Evolutionary conservation across 495 filamentous ascomycete genomes (phyloP).

Genomic region (Neurospora africana): DNA sequence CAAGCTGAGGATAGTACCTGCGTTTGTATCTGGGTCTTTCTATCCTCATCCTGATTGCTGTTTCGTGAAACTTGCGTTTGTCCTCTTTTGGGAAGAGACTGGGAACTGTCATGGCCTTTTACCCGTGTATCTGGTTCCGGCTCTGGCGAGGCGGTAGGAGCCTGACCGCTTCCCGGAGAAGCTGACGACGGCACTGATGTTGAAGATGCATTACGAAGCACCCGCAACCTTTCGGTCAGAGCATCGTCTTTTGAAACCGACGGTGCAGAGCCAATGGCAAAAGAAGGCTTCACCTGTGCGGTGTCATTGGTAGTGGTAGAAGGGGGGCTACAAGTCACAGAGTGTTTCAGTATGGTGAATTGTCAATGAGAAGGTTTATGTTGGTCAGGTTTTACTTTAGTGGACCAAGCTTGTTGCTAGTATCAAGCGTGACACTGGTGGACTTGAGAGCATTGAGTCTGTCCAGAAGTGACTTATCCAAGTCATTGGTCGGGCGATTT

Average conservation of each 20-base stretch:
- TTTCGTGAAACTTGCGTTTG: neutral
- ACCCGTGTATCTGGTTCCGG: neutral
- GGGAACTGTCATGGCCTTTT: neutral
- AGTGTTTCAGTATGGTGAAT: neutral
- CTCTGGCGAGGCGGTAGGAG: neutral
- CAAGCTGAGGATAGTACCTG: constrained; percentile 5
- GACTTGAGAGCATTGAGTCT: constrained; percentile 66
- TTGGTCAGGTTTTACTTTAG: constrained; percentile 20
- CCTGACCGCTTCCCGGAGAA: neutral
- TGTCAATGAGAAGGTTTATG: neutral
- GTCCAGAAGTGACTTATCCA: constrained; percentile 75
- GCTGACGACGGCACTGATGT: constrained; percentile 1
- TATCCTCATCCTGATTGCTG: neutral
- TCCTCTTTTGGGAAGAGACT: neutral
- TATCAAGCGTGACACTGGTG: constrained; percentile 23
- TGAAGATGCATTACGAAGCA: constrained; percentile 21
- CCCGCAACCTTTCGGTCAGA: constrained; percentile 31
- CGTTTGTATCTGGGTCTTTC: neutral
- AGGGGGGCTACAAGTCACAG: neutral
- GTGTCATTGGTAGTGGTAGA: neutral
- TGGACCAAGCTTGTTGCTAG: neutral
- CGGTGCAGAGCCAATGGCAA: constrained; percentile 5
- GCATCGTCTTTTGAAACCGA: constrained; percentile 32
- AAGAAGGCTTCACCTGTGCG: neutral
- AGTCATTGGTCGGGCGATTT: neutral